Base-by-base conservation (phyloP, 1,139 yeast species). In the Fermentozyma sake region DNA sequence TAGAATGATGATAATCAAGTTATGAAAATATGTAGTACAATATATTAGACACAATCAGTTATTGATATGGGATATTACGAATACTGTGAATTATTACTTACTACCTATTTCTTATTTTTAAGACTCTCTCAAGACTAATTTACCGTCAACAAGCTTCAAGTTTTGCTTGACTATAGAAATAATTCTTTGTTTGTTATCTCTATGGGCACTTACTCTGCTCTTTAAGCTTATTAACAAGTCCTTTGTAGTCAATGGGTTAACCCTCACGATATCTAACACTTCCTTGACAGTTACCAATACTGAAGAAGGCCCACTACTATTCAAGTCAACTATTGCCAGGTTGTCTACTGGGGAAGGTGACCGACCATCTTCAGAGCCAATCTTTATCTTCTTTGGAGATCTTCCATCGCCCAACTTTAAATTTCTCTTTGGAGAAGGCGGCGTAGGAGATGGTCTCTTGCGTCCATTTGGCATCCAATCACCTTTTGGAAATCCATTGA, bases 381-480 rank as follows among this genome's bases (percentile, higher is more conserved):
- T 24, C 14, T 39, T 35, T 6, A 27, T 21, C 20, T 38, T 41
- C 14, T 28, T 40, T 1, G 51, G 42, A 3, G 49, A 27, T 17
- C 28, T 31, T 9, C 38, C 44, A 10, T 43, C 48, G 11, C 54
- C 51, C 22, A 60, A 36, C 41, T 66, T 70, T 29, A 60, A 44
- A 38, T 65, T 70, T 52, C 74, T 76, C 20, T 48, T 41, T 4
- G 70, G 58, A 2, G 59, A 44, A 7, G 43, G 41, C 4, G 36
- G 36, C 10, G 33, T 33, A n/a, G 38, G 41, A 4, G 51, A 35
- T n/a, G 55, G 45, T 33, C 68, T 51, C 36, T 61, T 71, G 42
- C 72, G 68, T 3, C 73, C 75, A 28, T 61, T 61, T 16, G 95
- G 91, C 49, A 80, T 79, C 96, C 96, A 87, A 27, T 78, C 83